A percentile compares a stretch with the other conserved stretches of the same genome.
These are phyloP conservation scores for Apophysomyces ossiformis DNA, from an alignment of 371 early-diverging fungal genomes.

Conservation along the genomic window DNA sequence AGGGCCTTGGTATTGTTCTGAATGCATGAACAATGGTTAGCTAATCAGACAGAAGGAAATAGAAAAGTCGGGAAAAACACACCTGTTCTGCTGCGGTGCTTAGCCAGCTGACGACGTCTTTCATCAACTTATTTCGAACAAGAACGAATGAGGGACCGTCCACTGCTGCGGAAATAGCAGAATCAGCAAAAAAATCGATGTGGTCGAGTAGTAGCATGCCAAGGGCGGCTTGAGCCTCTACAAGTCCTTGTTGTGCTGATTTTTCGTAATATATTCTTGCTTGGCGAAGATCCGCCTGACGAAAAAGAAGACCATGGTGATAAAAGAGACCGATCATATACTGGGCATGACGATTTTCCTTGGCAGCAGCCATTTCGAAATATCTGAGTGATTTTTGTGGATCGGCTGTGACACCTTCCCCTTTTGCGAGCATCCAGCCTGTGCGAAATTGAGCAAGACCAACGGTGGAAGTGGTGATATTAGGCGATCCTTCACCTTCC, in stretches of 20 bases:
- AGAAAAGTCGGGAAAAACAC: neutral
- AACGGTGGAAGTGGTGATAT: neutral
- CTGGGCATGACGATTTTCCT: constrained; percentile 36
- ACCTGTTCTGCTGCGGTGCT: constrained; percentile 30
- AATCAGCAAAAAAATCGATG: constrained; percentile 1
- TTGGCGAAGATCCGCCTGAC: neutral
- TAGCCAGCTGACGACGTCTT: constrained; percentile 31
- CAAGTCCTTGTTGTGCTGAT: constrained; percentile 33
- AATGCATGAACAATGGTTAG: constrained; percentile 1
- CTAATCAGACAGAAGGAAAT: neutral
- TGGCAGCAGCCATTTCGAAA: constrained; percentile 19
- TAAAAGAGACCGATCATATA: constrained; percentile 39
- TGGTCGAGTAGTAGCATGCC: constrained; percentile 24
- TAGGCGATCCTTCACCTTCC: neutral
- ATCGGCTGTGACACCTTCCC: constrained; percentile 11
- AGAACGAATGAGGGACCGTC: constrained; percentile 9
- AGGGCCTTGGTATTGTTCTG: constrained; percentile 32
- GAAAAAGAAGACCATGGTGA: constrained; percentile 1
- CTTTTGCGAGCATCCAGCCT: constrained; percentile 8
- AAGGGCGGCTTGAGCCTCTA: constrained; percentile 37
- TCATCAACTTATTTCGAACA: constrained; percentile 5
- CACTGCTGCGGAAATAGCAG: constrained; percentile 2
- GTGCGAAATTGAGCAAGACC: constrained; percentile 7
- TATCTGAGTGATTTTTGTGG: constrained; percentile 12
- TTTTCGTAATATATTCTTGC: neutral